Evolutionary conservation across 2,329 filamentous ascomycete species (phyloP).

Genomic region (Colletotrichum lupini): DNA sequence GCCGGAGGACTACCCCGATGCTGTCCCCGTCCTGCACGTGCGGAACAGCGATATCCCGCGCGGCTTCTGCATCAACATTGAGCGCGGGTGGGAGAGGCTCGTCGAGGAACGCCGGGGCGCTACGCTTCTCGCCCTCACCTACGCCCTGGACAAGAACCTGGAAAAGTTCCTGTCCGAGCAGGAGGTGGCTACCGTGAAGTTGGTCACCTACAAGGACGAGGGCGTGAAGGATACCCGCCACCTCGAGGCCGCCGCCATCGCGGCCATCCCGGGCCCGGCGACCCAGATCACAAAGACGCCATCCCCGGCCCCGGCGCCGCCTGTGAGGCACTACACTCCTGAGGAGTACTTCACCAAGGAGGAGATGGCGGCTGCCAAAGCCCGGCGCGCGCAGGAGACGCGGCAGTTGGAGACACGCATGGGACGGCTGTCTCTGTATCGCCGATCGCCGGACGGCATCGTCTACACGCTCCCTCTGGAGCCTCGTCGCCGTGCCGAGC

Average conservation of each 20-base stretch:
- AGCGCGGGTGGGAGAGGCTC: conserved; percentile 77
- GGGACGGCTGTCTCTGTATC: conserved; percentile 73
- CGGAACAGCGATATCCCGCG: conserved; percentile 76
- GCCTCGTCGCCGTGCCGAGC: conserved; percentile 67
- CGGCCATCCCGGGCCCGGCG: not conserved
- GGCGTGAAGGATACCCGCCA: conserved; percentile 64
- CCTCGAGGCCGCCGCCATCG: conserved; percentile 41
- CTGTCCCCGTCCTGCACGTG: conserved; percentile 69
- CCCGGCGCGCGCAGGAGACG: conserved; percentile 72
- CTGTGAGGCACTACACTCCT: conserved; percentile 49
- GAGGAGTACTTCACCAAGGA: conserved; percentile 65
- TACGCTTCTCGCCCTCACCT: conserved; percentile 74
- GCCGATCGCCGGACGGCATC: conserved; percentile 75
- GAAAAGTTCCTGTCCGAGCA: conserved; percentile 76
- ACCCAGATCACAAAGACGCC: not conserved
- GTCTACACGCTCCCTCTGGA: conserved; percentile 78
- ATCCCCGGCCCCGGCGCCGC: conserved; percentile 6
- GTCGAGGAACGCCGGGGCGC: conserved; percentile 63
- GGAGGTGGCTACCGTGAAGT: conserved; percentile 78
- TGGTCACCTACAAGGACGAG: conserved; percentile 71
- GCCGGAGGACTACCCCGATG: conserved; percentile 71
- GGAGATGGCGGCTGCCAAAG: conserved; percentile 71
- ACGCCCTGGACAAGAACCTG: conserved; percentile 77
- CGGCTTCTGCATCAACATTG: conserved; percentile 81
- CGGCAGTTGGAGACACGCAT: conserved; percentile 82